Conservation (phyloP, 495 filamentous ascomycete genomes). For the Lasiosphaeria miniovina region DNA sequence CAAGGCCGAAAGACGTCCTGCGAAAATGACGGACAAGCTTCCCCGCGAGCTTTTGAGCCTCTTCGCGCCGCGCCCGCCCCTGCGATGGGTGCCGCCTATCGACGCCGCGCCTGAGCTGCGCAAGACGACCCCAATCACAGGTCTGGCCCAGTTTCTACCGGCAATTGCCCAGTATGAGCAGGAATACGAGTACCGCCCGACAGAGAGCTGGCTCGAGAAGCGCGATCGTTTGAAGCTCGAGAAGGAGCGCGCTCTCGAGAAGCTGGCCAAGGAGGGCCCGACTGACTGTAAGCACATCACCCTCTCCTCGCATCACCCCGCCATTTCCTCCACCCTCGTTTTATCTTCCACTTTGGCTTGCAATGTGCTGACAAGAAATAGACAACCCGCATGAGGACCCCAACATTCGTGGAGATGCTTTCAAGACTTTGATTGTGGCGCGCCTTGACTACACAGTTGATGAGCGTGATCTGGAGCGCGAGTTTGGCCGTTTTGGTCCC, state of each 20-base stretch:
- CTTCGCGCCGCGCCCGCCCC: slow-evolving; percentile 86
- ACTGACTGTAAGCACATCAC: slow-evolving; percentile 58
- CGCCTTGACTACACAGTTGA: slow-evolving; percentile 86
- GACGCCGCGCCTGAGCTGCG: slow-evolving; percentile 83
- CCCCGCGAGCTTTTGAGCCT: slow-evolving; percentile 89
- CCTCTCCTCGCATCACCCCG: slow-evolving; percentile 8
- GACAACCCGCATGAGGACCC: slow-evolving; percentile 72
- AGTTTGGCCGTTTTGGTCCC: slow-evolving; percentile 91
- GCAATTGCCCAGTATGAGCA: slow-evolving; percentile 67
- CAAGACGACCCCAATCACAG: slow-evolving; percentile 65
- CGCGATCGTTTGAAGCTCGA: slow-evolving; percentile 76
- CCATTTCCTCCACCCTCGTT: slow-evolving; percentile 2
- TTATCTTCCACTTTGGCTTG: neutral
- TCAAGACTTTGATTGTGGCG: slow-evolving; percentile 90
- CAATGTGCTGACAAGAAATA: slow-evolving; percentile 29
- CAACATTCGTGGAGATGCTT: slow-evolving; percentile 87
- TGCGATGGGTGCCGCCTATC: slow-evolving; percentile 81
- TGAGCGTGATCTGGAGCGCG: slow-evolving; percentile 84
- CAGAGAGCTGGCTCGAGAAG: slow-evolving; percentile 87
- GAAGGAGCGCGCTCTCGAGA: slow-evolving; percentile 63
- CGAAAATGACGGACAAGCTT: slow-evolving; percentile 86
- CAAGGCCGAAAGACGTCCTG: neutral
- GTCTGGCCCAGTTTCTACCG: slow-evolving; percentile 70
- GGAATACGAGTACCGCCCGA: slow-evolving; percentile 71
- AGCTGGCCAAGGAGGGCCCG: slow-evolving; percentile 63